Evolutionary conservation across 2,329 filamentous ascomycete genomes (phyloP).

Genomic region (Dactylella cylindrospora): DNA sequence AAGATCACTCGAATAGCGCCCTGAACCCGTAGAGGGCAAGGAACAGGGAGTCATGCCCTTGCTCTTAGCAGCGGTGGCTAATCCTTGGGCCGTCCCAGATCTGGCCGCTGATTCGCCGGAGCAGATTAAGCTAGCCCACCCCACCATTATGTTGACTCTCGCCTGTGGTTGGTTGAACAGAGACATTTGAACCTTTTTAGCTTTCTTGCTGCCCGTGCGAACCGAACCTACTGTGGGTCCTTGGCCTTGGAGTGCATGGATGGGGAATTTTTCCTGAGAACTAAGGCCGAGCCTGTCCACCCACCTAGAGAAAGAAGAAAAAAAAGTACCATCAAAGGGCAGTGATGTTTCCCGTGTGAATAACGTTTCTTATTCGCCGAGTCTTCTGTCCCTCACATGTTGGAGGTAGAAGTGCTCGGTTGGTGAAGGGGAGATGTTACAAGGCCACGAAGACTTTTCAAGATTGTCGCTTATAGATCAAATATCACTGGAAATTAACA

Average conservation of each 20-base stretch:
- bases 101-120: conserved; percentile 18
- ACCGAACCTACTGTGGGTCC: conserved; percentile 23
- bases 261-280: conserved; percentile 17
- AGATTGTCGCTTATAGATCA: background rate
- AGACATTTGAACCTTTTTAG: conserved; percentile 8
- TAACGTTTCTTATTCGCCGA: conserved; percentile 33
- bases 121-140: conserved; percentile 5
- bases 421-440: conserved; percentile 5
- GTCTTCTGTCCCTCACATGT: background rate
- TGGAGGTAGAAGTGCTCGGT: background rate
- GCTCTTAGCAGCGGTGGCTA: no score
- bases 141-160: conserved; percentile 4
- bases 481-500: conserved; percentile 34
- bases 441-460: background rate
- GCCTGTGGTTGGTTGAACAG: conserved; percentile 35
- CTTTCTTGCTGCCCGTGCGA: conserved; percentile 36
- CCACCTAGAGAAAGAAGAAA: no score
- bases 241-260: conserved; percentile 17
- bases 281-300: conserved; percentile 11
- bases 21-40: conserved; percentile 21
- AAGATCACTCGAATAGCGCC: conserved; percentile 33
- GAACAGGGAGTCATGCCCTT: conserved; percentile 18
- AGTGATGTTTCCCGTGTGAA: conserved; percentile 32
- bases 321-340: no score
- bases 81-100: conserved; percentile 12